phyloP scores from a whole-genome alignment of 495 filamentous ascomycete genomes.

The Penicillium canariense region DNA sequence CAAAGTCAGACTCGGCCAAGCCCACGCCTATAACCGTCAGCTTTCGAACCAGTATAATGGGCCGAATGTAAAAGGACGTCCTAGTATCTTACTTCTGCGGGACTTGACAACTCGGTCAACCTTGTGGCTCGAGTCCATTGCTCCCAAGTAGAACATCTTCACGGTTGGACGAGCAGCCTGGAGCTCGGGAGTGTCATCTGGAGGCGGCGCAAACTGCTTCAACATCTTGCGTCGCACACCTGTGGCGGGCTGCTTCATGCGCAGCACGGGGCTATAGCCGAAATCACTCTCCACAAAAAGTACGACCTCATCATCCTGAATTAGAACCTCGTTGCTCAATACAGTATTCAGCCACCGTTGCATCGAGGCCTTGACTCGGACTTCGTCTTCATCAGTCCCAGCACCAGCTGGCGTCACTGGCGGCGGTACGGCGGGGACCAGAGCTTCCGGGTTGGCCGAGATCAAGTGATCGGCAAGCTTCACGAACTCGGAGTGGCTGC shows the following conservation, averaged over 20 bases:
- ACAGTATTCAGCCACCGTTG: slow-evolving; percentile 95
- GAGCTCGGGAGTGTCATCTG: slow-evolving; percentile 95
- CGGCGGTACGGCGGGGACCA: slow-evolving; percentile 96
- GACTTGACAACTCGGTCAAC: slow-evolving; percentile 91
- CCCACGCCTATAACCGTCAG: slow-evolving; percentile 67
- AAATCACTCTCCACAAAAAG: slow-evolving; percentile 98
- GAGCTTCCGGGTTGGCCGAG: slow-evolving; percentile 90
- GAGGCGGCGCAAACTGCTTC: slow-evolving; percentile 98
- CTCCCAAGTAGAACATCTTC: slow-evolving; percentile 91
- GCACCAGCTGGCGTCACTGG: slow-evolving; percentile 88
- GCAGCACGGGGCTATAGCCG: slow-evolving; percentile 92
- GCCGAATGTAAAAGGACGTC: not conserved
- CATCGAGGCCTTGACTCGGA: slow-evolving; percentile 79
- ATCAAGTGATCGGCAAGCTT: slow-evolving; percentile 94
- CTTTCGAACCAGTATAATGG: not conserved
- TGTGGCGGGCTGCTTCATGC: slow-evolving; percentile 95
- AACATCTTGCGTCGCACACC: slow-evolving; percentile 90
- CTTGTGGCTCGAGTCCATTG: slow-evolving; percentile 95
- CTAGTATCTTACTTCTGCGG: slow-evolving; percentile 69
- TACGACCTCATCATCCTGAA: slow-evolving; percentile 93
- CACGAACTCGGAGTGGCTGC: slow-evolving; percentile 90
- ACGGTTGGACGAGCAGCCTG: slow-evolving; percentile 84
- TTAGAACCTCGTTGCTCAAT: slow-evolving; percentile 86
- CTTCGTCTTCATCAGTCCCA: slow-evolving; percentile 95
- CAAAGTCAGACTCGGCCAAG: slow-evolving; percentile 89